Conservation (phyloP, 192 early-diverging fungal species). For the Chytriomyces hyalinus region DNA sequence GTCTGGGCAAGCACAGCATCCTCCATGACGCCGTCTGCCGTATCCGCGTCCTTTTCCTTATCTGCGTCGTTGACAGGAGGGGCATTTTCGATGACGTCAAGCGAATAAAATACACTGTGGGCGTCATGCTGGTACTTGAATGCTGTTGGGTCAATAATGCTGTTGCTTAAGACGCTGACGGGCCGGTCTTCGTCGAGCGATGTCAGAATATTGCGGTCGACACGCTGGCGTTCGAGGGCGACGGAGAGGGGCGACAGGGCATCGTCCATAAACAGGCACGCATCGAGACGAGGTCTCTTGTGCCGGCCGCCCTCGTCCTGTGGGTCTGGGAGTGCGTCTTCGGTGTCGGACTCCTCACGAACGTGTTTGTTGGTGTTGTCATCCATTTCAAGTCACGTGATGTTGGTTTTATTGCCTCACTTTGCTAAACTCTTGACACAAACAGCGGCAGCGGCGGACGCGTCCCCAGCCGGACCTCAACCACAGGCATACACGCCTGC, state of each 20-base stretch:
- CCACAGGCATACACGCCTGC: not conserved
- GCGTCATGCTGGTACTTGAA: not conserved
- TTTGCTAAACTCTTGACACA: not conserved
- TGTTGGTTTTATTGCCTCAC: not conserved
- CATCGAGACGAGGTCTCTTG: not conserved
- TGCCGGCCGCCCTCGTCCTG: not conserved
- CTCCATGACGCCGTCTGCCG: not conserved
- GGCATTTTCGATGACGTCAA: not conserved
- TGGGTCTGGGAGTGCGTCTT: not conserved
- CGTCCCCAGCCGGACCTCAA: not conserved
- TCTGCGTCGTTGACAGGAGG: not conserved
- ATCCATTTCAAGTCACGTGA: not conserved
- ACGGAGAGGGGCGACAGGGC: not conserved
- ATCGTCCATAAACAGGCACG: not conserved
- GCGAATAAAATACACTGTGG: not conserved
- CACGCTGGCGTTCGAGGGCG: conserved; percentile 4
- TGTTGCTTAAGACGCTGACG: not conserved
- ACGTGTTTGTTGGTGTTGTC: not conserved
- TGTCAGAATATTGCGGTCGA: conserved; percentile 2
- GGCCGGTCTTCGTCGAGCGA: conserved; percentile 9
- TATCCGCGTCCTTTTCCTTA: not conserved
- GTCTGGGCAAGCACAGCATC: not conserved
- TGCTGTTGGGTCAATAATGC: not conserved
- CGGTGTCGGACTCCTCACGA: not conserved
- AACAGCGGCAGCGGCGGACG: not conserved